A percentile compares a stretch with the other conserved stretches of the same genome.
phyloP scores from a whole-genome alignment of 169 alveolate genomes.

The Plasmodium relictum region DNA sequence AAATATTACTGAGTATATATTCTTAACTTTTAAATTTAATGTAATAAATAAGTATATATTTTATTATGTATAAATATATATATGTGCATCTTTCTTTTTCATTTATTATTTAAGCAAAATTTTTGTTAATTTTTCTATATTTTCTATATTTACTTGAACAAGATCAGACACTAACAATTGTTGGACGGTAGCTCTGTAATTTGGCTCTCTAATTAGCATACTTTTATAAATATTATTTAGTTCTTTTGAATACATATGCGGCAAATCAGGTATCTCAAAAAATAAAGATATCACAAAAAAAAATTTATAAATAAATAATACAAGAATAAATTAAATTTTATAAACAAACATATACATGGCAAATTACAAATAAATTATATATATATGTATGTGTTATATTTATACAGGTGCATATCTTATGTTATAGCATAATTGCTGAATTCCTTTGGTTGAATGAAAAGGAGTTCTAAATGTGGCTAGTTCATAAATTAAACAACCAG shows the following conservation, averaged over 20 bases:
- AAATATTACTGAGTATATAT: too few relatives aligned
- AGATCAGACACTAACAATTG: conserved; percentile 69
- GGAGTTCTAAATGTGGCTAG: conserved; percentile 89
- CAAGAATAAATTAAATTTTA: too few relatives aligned
- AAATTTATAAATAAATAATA: not conserved
- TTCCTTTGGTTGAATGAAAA: conserved; percentile 89
- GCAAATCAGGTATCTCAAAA: conserved; percentile 85
- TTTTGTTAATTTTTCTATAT: conserved; percentile 13
- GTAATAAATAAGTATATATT: not conserved
- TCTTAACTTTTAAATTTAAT: not conserved
- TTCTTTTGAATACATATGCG: conserved; percentile 81
- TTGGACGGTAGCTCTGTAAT: conserved; percentile 72
- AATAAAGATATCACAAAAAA: not conserved
- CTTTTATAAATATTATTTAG: conserved; percentile 83
- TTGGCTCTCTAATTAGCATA: conserved; percentile 82
- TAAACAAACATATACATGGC: not conserved
- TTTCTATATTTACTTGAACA: conserved; percentile 40
- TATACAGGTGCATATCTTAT: conserved; percentile 86
- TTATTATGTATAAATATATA: not conserved
- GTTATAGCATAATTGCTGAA: conserved; percentile 85
- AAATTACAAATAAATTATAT: not conserved
- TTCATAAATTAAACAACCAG: conserved; percentile 94
- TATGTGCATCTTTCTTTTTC: not conserved
- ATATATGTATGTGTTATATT: not conserved
- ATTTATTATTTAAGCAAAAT: not conserved